These are phyloP conservation scores for Skeletonema menzelii DNA, from an alignment of 108 stramenopile species.

Conservation along the genomic window DNA sequence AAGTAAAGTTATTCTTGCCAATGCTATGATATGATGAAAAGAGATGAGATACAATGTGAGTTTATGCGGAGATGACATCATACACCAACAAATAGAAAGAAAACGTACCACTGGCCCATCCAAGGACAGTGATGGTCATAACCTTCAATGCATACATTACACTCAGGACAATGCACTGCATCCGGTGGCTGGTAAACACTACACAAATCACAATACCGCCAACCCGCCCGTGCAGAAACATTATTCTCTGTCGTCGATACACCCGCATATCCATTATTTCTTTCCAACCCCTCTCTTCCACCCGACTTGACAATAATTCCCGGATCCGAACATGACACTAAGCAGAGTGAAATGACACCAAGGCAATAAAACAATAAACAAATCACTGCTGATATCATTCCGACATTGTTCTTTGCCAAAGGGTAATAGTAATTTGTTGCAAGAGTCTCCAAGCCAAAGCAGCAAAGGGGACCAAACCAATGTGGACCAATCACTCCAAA, in stretches of 20 bases:
- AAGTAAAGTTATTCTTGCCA: constrained; percentile 75
- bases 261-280: constrained; percentile 48
- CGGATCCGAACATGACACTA: constrained; percentile 72
- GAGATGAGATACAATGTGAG: neutral
- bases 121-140: constrained; percentile 94
- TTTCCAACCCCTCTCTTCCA: constrained; percentile 3
- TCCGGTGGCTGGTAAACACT: constrained; percentile 69
- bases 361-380: constrained; percentile 56
- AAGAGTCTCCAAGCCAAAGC: constrained; percentile 42
- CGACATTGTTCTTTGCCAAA: constrained; percentile 32
- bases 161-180: constrained; percentile 88
- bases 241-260: constrained; percentile 23
- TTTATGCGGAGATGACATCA: neutral
- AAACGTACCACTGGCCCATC: constrained; percentile 67
- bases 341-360: constrained; percentile 33
- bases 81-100: neutral
- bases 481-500: constrained; percentile 84
- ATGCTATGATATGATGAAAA: constrained; percentile 27
- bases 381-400: constrained; percentile 44
- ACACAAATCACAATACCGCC: constrained; percentile 81
- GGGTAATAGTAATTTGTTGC: constrained; percentile 55
- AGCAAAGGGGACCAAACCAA: constrained; percentile 71
- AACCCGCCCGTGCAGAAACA: constrained; percentile 36
- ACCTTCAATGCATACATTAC: constrained; percentile 87
- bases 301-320: constrained; percentile 47